Evolutionary conservation across 805 yeast species (phyloP), one percentile per base, ranked within the genome.

Genomic region (Cyberlindnera bimundalis): DNA sequence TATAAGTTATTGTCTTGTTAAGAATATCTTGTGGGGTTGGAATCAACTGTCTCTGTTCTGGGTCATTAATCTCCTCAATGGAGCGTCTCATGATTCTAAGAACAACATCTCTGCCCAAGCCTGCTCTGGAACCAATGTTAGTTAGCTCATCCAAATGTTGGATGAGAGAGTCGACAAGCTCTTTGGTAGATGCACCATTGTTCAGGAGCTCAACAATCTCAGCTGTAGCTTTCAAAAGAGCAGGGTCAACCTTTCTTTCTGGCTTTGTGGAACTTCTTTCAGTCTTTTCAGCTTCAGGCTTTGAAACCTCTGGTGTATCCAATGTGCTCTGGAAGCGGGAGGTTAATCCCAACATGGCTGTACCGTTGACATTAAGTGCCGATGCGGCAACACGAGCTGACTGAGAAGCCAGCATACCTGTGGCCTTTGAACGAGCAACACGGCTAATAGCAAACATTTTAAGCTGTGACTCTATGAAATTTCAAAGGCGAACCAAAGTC

Each of bases 1-100:
- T 46, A 29, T 42, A 35, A 16, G 29, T 18, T n/a, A 42, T 28
- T 2, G 52, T 49, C 34, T 42, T 49, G 11, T 47, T 45, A 20
- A 56, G 34, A 17, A 56, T 43, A 12, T 48, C 52, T 18, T 51
- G 48, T 24, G 57, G 53, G 7, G 55, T 39, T 5, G 48, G 45
- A 18, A 58, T 46, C 3, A 53, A 14, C 27, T 38, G 41, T 3
- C 33, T 39, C 18, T 37, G 43, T 14, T 35, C 33, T 17, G 51
- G 49, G 17, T 42, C 41, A 5, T 43, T 31, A 14, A 47, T 29
- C 29, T 56, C 59, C n/a, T 21, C 13, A 11, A 39, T 39, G 11
- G 57, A 43, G 24, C 37, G 43, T 8, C 37, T 13, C 35, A 56
- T 46, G 16, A 51, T 29, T 9, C 18, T 25, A 17, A 33, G 6